Conservation (phyloP, 1,284 basidiomycete genomes). For the Tilletia indica region DNA sequence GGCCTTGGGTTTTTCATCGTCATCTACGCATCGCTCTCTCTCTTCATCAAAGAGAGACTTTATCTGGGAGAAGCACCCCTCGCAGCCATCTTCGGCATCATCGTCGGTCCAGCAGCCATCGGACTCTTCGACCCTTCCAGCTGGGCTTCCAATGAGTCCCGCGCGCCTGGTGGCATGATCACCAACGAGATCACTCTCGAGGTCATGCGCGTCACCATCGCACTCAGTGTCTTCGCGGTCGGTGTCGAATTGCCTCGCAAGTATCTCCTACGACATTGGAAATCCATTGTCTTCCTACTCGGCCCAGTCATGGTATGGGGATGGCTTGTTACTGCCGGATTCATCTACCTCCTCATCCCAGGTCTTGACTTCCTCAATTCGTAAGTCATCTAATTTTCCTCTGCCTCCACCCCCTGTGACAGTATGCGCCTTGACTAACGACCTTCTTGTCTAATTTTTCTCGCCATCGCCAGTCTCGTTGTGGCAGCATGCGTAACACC, state of each 20-base stretch:
- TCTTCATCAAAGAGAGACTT: conserved; percentile 85
- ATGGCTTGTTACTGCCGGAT: conserved; percentile 75
- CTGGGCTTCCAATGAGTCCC: conserved; percentile 68
- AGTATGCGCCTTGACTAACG: background rate
- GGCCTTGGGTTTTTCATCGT: conserved; percentile 51
- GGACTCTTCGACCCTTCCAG: conserved; percentile 79
- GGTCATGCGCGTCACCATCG: conserved; percentile 90
- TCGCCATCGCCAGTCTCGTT: conserved; percentile 61
- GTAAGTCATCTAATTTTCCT: conserved; percentile 22
- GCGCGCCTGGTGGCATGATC: conserved; percentile 64
- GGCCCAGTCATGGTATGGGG: conserved; percentile 83
- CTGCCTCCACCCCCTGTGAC: background rate
- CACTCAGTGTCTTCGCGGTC: conserved; percentile 95
- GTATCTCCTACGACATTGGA: conserved; percentile 89
- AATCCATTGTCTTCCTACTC: conserved; percentile 78
- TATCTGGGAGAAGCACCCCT: conserved; percentile 96
- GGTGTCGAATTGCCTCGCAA: conserved; percentile 66
- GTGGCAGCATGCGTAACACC: conserved; percentile 93
- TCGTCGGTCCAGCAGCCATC: conserved; percentile 61
- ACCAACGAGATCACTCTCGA: conserved; percentile 69
- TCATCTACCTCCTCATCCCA: conserved; percentile 48
- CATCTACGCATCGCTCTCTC: conserved; percentile 84
- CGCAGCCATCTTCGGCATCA: conserved; percentile 90
- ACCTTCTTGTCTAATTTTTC: background rate
- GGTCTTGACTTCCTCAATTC: conserved; percentile 42